Evolutionary conservation across 805 yeast species (phyloP).

Genomic region (Maudiozyma barnettii): DNA sequence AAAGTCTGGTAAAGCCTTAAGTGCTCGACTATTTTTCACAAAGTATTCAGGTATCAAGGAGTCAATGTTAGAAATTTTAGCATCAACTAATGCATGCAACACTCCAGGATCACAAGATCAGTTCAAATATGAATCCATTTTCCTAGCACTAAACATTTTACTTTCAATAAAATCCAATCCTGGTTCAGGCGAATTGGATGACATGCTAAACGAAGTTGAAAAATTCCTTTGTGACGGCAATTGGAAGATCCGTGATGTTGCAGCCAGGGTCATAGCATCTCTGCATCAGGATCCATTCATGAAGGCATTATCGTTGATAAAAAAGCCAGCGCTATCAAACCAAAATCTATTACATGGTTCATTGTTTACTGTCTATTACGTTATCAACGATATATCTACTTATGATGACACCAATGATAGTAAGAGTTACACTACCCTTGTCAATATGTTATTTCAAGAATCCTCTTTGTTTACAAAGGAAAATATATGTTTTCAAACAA

Average conservation of each 20-base stretch:
- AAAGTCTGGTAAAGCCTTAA: constrained; percentile 33
- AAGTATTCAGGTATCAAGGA: constrained; percentile 46
- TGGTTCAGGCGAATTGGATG: constrained; percentile 42
- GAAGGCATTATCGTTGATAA: constrained; percentile 25
- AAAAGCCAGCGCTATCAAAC: constrained; percentile 11
- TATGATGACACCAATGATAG: neutral
- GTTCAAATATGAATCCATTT: constrained; percentile 42
- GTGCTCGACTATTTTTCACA: constrained; percentile 64
- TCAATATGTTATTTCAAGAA: neutral
- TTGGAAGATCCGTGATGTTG: constrained; percentile 87
- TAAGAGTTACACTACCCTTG: neutral
- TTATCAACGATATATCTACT: neutral
- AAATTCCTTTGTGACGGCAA: constrained; percentile 41
- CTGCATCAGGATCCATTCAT: constrained; percentile 31
- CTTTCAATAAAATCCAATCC: constrained; percentile 57
- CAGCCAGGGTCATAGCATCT: constrained; percentile 59
- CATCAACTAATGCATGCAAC: constrained; percentile 17
- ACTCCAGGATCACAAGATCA: neutral
- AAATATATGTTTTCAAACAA: constrained; percentile 20
- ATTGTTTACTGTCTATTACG: constrained; percentile 35
- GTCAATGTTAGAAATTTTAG: constrained; percentile 38
- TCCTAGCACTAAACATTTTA: constrained; percentile 67
- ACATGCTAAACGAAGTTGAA: constrained; percentile 41
- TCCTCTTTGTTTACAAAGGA: constrained; percentile 10
- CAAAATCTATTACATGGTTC: constrained; percentile 54